A percentile compares a stretch with the other conserved stretches of the same genome.
These are phyloP conservation scores for Lactifluus echinatus DNA, from an alignment of 768 basidiomycete species.

Conservation along the genomic window DNA sequence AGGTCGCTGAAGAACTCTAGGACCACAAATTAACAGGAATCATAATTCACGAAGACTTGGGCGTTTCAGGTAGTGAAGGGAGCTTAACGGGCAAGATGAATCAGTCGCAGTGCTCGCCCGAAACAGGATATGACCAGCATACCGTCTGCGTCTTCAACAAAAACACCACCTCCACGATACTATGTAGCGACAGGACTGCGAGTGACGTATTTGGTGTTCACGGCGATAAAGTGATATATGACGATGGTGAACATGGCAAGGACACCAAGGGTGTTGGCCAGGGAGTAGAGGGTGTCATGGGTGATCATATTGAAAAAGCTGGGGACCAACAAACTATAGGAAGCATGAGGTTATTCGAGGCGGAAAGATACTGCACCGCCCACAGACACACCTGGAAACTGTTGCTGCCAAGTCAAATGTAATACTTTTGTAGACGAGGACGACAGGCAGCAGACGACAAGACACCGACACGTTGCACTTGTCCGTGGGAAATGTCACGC, in stretches of 20 bases:
- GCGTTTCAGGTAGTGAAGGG: background rate
- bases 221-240: constrained; percentile 83
- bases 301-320: constrained; percentile 52
- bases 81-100: background rate
- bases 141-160: background rate
- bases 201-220: constrained; percentile 54
- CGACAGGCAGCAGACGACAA: background rate
- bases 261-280: constrained; percentile 77
- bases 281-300: constrained; percentile 67
- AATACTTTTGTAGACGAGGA: background rate
- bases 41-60: background rate
- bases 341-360: no score
- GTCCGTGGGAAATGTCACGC: background rate
- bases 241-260: constrained; percentile 85
- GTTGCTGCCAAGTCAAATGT: background rate
- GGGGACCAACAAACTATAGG: no score
- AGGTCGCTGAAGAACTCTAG: no score
- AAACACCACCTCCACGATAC: no score
- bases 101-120: background rate
- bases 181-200: background rate
- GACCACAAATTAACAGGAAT: background rate
- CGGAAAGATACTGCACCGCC: no score
- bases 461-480: background rate
- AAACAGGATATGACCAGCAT: background rate
- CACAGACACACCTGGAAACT: background rate